phyloP scores from a whole-genome alignment of 2,329 filamentous ascomycete species.

The Rugonectria rugulosa region DNA sequence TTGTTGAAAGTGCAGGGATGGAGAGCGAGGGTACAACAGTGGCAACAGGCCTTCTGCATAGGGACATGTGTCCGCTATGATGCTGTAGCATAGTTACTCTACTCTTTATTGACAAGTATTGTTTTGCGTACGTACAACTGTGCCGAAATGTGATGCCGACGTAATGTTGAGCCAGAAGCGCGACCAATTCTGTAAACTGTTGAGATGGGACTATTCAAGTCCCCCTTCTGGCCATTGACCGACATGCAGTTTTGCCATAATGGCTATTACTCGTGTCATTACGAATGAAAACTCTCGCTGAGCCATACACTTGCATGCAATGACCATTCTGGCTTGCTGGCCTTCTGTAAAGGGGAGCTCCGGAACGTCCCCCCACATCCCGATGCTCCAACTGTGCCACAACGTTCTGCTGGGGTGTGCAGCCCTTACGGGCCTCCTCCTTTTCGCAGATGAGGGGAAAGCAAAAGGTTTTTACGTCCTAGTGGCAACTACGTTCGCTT shows the following conservation, averaged over 20 bases:
- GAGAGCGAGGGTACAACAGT: no score
- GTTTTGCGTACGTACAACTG: background rate
- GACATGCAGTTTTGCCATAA: background rate
- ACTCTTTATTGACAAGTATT: no score
- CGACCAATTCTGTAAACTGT: no score
- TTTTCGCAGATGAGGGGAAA: background rate
- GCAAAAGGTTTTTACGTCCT: no score
- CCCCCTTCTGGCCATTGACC: no score
- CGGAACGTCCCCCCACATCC: constrained; percentile 8
- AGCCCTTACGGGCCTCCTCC: background rate
- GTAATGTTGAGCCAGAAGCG: no score
- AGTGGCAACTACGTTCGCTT: background rate
- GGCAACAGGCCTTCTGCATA: background rate
- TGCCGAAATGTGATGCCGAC: background rate
- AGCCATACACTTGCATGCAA: background rate
- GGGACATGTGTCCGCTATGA: background rate
- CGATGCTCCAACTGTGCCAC: constrained; percentile 5
- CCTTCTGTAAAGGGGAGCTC: background rate
- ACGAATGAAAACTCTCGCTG: background rate
- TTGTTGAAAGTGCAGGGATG: no score
- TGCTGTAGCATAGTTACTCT: no score
- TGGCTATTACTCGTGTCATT: background rate
- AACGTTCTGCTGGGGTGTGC: background rate
- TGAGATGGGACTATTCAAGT: no score
- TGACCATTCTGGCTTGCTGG: background rate